Percentiles rank a stretch among this genome's conserved stretches.
These are phyloP conservation scores for Entophlyctis luteolus DNA, from an alignment of 192 early-diverging fungal species.

Conservation along the genomic window DNA sequence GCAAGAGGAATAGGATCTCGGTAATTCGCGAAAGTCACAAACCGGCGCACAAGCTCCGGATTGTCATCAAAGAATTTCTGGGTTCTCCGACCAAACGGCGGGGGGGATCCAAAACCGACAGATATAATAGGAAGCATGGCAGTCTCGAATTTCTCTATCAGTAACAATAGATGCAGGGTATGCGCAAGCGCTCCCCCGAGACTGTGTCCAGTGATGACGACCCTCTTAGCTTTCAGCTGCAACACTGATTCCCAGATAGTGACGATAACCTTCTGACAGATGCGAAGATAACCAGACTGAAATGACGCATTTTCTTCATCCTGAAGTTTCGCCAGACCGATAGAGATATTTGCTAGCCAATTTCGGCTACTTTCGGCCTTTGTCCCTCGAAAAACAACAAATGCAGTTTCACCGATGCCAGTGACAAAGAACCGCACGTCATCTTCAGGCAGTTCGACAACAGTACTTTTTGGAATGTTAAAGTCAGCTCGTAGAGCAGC, in stretches of 20 bases:
- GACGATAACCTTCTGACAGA: slow-evolving; percentile 8
- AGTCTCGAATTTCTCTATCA: background rate
- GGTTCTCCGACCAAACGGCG: slow-evolving; percentile 8
- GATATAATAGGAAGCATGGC: background rate
- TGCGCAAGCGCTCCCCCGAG: slow-evolving; percentile 12
- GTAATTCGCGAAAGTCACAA: slow-evolving; percentile 14
- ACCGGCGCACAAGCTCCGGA: background rate
- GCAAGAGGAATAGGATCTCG: slow-evolving; percentile 17
- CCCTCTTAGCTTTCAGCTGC: background rate
- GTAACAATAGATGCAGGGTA: slow-evolving; percentile 6
- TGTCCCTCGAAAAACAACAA: slow-evolving; percentile 16
- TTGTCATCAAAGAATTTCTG: background rate
- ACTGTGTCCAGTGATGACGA: slow-evolving; percentile 17
- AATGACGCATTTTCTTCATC: background rate
- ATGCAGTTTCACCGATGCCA: background rate
- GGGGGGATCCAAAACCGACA: slow-evolving; percentile 13
- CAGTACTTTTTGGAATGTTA: background rate
- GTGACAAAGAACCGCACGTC: background rate
- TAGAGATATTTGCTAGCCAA: background rate
- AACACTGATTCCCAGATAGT: background rate
- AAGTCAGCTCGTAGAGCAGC: background rate
- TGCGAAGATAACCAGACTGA: slow-evolving; percentile 4
- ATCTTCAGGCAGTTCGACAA: background rate
- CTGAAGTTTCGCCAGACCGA: background rate
- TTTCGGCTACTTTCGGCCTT: background rate